Evolutionary conservation across 495 filamentous ascomycete species (phyloP).

Genomic region (Pyrenopolyporus hunteri): DNA sequence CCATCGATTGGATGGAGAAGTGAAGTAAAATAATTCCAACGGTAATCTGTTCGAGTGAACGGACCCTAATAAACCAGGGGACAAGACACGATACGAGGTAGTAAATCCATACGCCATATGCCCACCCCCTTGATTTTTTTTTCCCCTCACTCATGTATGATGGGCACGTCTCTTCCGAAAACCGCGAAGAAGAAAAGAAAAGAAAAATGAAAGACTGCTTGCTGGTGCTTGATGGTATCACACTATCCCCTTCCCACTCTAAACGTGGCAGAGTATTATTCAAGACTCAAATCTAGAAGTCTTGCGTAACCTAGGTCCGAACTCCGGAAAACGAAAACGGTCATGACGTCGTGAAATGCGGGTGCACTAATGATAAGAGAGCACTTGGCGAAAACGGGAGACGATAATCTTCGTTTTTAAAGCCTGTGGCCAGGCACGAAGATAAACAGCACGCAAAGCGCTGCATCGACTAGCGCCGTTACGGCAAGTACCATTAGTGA

Average conservation of each 20-base stretch:
- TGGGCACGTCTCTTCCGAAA: conserved; percentile 1
- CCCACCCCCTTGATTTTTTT: neutral
- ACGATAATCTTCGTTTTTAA: conserved; percentile 45
- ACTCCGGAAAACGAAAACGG: conserved; percentile 30
- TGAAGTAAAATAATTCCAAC: conserved; percentile 3
- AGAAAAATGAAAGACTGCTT: conserved; percentile 12
- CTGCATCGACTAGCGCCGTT: conserved; percentile 75
- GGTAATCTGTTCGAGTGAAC: neutral
- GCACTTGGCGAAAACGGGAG: neutral
- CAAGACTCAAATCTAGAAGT: conserved; percentile 19
- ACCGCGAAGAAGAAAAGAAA: conserved; percentile 5
- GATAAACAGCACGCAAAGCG: conserved; percentile 81
- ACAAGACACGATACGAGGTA: neutral
- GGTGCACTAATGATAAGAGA: conserved; percentile 25
- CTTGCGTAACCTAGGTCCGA: conserved; percentile 16
- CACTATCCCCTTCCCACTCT: conserved; percentile 21
- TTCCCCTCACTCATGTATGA: conserved; percentile 1
- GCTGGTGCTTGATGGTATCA: conserved; percentile 34
- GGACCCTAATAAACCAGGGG: neutral
- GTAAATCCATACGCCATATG: conserved; percentile 20
- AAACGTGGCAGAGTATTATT: conserved; percentile 27
- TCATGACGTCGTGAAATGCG: conserved; percentile 39
- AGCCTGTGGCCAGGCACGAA: conserved; percentile 91
- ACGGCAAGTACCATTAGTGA: conserved; percentile 75
- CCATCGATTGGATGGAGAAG: neutral